Conservation (phyloP, 306 rosid genomes). For the Dicorynia guianensis region DNA sequence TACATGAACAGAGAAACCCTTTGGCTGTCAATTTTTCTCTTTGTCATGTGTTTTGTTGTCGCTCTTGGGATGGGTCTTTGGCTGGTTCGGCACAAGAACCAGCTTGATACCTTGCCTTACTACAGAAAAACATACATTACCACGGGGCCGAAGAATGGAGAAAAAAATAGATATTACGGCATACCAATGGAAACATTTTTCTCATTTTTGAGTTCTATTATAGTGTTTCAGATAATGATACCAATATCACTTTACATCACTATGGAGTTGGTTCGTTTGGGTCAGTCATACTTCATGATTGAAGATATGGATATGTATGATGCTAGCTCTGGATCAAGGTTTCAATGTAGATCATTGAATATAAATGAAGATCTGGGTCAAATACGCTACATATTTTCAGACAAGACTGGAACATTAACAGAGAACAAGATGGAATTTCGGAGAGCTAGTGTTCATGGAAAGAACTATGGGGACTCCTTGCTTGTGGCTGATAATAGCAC, state of each 20-base stretch:
- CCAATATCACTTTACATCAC: conserved; percentile 97
- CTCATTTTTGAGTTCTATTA: conserved; percentile 92
- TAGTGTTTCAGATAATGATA: conserved; percentile 99
- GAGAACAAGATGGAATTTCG: conserved; percentile 98
- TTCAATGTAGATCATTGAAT: conserved; percentile 96
- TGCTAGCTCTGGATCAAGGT: conserved; percentile 73
- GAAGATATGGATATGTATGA: conserved; percentile 82
- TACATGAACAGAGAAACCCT: conserved; percentile 96
- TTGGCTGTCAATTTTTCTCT: conserved; percentile 84
- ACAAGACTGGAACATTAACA: conserved; percentile 97
- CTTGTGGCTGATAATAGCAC: conserved; percentile 44
- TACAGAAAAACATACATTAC: conserved; percentile 72
- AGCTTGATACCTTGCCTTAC: conserved; percentile 85
- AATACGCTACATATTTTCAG: conserved; percentile 89
- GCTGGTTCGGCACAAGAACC: conserved; percentile 73
- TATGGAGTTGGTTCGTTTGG: conserved; percentile 95
- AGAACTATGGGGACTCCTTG: conserved; percentile 64
- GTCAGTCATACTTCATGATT: conserved; percentile 99
- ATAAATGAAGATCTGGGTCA: conserved; percentile 99
- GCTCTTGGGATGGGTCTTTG: conserved; percentile 84
- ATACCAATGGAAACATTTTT: conserved; percentile 87
- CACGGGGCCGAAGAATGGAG: conserved; percentile 54
- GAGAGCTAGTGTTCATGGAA: conserved; percentile 84
- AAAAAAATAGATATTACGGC: conserved; percentile 80
- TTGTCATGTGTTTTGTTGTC: conserved; percentile 86